phyloP scores from a whole-genome alignment of 345 rosid species.

The Rubroshorea leprosula region DNA sequence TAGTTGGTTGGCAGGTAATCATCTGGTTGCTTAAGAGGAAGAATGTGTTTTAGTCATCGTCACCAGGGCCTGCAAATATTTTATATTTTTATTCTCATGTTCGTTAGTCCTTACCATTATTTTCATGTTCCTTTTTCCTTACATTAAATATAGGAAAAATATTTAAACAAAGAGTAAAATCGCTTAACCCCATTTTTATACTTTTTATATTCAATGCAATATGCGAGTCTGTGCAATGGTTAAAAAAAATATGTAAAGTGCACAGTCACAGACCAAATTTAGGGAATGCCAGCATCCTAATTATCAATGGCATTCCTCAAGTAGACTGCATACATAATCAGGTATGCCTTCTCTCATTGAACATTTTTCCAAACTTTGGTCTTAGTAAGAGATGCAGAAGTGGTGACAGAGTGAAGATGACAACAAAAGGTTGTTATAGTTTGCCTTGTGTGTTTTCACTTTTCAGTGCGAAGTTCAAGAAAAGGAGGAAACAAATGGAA shows the following conservation, averaged over 20 bases:
- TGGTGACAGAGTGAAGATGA: background rate
- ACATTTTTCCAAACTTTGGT: background rate
- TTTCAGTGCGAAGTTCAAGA: background rate
- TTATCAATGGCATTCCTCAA: background rate
- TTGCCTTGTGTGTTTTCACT: background rate
- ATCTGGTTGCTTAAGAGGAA: conserved; percentile 10
- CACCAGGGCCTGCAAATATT: conserved; percentile 13
- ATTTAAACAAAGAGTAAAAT: conserved; percentile 1
- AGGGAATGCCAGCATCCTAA: background rate
- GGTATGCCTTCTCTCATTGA: conserved; percentile 1
- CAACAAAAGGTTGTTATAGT: background rate
- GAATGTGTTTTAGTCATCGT: conserved; percentile 8
- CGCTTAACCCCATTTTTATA: background rate
- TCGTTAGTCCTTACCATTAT: no score
- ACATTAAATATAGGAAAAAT: conserved; percentile 11
- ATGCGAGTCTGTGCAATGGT: background rate
- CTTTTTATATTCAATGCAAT: conserved; percentile 2
- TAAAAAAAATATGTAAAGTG: no score
- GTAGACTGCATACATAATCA: background rate
- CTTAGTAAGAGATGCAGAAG: background rate
- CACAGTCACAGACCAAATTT: conserved; percentile 6
- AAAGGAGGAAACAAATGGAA: conserved; percentile 2
- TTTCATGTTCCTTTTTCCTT: conserved; percentile 13
- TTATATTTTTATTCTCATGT: no score
- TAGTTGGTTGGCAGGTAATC: conserved; percentile 21